A percentile compares a stretch with the other conserved stretches of the same genome.
Evolutionary conservation across 2,329 filamentous ascomycete genomes (phyloP).

Genomic region (Fusarium concolor): DNA sequence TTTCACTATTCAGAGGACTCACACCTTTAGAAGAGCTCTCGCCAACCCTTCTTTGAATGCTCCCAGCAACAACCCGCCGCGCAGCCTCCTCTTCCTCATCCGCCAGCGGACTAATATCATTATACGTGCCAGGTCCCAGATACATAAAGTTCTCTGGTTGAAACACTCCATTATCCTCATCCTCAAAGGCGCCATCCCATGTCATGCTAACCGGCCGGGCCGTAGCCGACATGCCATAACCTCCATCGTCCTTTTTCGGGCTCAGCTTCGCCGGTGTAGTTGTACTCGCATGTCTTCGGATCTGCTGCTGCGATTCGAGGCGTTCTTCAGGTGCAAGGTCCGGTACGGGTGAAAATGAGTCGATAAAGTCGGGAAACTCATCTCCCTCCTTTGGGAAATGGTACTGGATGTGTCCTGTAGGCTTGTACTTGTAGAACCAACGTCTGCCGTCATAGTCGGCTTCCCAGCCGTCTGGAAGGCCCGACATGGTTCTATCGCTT

Average conservation of each 20-base stretch:
- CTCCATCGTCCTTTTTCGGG: slow-evolving; percentile 26
- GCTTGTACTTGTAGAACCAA: slow-evolving; percentile 69
- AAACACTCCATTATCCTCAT: slow-evolving; percentile 55
- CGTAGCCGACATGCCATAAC: slow-evolving; percentile 49
- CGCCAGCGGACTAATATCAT: slow-evolving; percentile 58
- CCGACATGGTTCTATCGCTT: slow-evolving; percentile 45
- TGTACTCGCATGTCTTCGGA: slow-evolving; percentile 52
- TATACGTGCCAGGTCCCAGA: slow-evolving; percentile 60
- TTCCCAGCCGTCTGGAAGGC: slow-evolving; percentile 66
- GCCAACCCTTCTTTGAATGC: slow-evolving; percentile 36
- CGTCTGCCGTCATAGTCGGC: slow-evolving; percentile 67
- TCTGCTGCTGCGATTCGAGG: slow-evolving; percentile 64
- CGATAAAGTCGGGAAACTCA: slow-evolving; percentile 66
- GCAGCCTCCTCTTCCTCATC: slow-evolving; percentile 55
- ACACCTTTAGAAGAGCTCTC: slow-evolving; percentile 40
- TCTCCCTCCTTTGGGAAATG: slow-evolving; percentile 68
- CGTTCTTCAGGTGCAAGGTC: slow-evolving; percentile 64
- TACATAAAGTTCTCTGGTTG: slow-evolving; percentile 66
- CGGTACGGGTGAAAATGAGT: slow-evolving; percentile 52
- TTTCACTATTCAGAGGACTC: slow-evolving; percentile 47
- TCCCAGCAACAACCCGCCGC: slow-evolving; percentile 44
- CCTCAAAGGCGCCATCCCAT: slow-evolving; percentile 49
- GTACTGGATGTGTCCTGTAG: slow-evolving; percentile 66
- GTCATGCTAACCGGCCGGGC: slow-evolving; percentile 50
- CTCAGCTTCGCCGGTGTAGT: slow-evolving; percentile 9